Evolutionary conservation across 345 rosid genomes (phyloP).

Genomic region (Cardamine occulta): DNA sequence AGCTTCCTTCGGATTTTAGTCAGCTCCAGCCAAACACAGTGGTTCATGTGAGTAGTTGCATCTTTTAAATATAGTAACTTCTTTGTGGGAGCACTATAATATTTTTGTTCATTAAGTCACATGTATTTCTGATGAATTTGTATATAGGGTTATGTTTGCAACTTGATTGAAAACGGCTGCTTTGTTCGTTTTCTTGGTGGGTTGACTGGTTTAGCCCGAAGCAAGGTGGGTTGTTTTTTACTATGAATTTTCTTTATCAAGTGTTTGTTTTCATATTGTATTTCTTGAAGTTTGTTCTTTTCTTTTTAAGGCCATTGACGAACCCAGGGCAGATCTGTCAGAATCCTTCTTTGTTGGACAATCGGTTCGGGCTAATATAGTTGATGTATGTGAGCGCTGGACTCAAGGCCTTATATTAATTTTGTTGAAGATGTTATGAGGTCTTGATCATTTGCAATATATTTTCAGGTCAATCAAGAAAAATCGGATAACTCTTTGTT

Average conservation of each 20-base stretch:
- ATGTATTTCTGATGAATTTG: conserved; percentile 22
- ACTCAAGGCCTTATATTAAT: conserved; percentile 24
- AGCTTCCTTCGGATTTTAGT: conserved; percentile 75
- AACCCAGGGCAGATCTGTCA: conserved; percentile 60
- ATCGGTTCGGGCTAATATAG: conserved; percentile 82
- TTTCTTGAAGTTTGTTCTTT: conserved; percentile 22
- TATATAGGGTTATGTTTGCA: conserved; percentile 85
- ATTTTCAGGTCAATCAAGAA: conserved; percentile 71
- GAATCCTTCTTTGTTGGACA: conserved; percentile 85
- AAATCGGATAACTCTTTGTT: conserved; percentile 72
- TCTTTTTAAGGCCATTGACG: conserved; percentile 70
- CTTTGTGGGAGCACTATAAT: not conserved
- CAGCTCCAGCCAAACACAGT: conserved; percentile 64
- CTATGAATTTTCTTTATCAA: conserved; percentile 12
- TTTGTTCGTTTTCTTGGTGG: conserved; percentile 97
- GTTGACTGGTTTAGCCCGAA: conserved; percentile 90
- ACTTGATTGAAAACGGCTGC: conserved; percentile 87
- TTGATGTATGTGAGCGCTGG: conserved; percentile 64
- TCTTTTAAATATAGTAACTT: conserved; percentile 26
- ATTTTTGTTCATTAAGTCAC: conserved; percentile 14
- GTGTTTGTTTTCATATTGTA: conserved; percentile 2
- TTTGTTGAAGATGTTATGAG: conserved; percentile 23
- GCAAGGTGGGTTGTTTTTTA: conserved; percentile 59
- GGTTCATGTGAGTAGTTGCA: conserved; percentile 65
- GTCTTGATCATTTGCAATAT: conserved; percentile 14